A percentile compares a stretch with the other conserved stretches of the same genome.
These are phyloP conservation scores for Thalia dealbata DNA, from an alignment of 176 grass and related monocot species.

Conservation along the genomic window DNA sequence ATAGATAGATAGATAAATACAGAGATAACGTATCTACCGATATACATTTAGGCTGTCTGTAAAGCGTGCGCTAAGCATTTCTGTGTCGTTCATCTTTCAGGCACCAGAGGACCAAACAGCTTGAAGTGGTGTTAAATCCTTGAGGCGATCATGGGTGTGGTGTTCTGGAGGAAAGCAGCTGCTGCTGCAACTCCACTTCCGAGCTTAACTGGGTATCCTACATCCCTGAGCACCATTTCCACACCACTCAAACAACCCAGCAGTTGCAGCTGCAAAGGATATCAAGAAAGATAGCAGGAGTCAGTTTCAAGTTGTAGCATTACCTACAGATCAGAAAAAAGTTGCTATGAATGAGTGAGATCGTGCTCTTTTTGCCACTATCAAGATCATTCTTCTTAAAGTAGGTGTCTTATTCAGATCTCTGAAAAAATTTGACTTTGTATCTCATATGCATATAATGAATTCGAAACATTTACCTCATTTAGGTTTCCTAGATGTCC, in stretches of 20 bases:
- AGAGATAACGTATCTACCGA: not conserved
- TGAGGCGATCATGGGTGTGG: constrained; percentile 62
- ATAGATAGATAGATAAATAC: not conserved
- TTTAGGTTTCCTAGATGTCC: constrained; percentile 93
- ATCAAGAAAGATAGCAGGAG: not conserved
- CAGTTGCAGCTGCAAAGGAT: constrained; percentile 65
- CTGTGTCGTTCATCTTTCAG: not conserved
- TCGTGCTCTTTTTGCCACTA: no score
- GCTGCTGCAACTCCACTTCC: constrained; percentile 85
- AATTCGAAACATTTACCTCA: constrained; percentile 32
- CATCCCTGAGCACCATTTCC: constrained; percentile 92
- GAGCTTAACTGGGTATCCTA: constrained; percentile 87
- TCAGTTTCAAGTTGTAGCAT: not conserved
- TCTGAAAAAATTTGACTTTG: no score
- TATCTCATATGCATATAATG: no score
- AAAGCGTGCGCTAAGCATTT: not conserved
- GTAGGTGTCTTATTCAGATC: no score
- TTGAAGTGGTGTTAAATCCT: constrained; percentile 42
- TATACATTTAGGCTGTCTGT: not conserved
- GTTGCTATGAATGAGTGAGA: no score
- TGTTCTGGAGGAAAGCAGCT: constrained; percentile 67
- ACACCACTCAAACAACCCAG: constrained; percentile 72
- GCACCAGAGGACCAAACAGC: not conserved
- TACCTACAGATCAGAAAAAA: no score
- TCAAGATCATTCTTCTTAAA: no score